Base-by-base conservation (phyloP, 192 early-diverging fungal species). In the Coemansia sp. region DNA sequence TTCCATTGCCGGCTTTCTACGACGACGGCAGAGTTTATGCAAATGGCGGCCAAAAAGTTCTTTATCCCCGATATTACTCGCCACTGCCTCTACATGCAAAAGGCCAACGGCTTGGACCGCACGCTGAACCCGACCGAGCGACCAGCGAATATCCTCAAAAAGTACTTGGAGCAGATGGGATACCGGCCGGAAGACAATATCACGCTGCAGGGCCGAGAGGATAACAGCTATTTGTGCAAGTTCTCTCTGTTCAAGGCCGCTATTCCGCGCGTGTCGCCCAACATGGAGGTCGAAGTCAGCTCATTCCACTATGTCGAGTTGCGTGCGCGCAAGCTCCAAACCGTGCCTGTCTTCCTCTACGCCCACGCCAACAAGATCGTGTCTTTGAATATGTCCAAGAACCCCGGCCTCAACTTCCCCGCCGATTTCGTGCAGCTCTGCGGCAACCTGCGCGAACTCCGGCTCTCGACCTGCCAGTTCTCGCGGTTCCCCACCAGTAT, bases 201-300 rank as follows among this genome's bases (percentile, higher is more conserved):
- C 9, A 90, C 93, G 53, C 84, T 90, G 32, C 78, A 94, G 23
- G 92, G 92, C 4, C 81, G 94, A 55, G 94, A 95, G 64, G 93
- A 95, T 70, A 94, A 93, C 78, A 92, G 90, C 45, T 94, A 94
- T 44, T 68, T 94, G 19, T 89, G 88, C 75, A 87, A 92, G n/a
- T 94, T 95, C 67, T 88, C 88, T 4, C 88, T 95, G 73, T 82
- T 85, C 78, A 74, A 80, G 74, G 80, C 85, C 0, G 85, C 77
- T 9, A 80, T 85, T 32, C 83, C 86, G 45, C 84, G 85, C 9
- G 77, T 86, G 69, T 71, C 76, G 59, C 74, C 73, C 42, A 74
- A 78, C 41, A 81, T 86, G 72, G 76, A 85, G 60, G 78, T 84
- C 29, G 70, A 78, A 41, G 78, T 85, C 61, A 76, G 70, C 29